Base-by-base conservation (phyloP, 2,329 filamentous ascomycete genomes). In the Acarospora socialis region DNA sequence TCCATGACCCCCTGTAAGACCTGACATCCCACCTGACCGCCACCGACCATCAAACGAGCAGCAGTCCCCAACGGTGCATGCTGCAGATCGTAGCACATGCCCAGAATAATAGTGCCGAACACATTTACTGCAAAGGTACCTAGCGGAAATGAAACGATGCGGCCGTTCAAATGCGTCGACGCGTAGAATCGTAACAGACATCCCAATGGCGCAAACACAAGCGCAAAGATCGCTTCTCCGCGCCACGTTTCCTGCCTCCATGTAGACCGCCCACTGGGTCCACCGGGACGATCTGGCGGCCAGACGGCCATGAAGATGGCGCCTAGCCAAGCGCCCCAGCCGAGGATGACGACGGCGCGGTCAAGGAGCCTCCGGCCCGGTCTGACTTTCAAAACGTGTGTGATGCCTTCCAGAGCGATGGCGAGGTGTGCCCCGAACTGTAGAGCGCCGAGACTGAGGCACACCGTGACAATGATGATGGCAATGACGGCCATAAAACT, bases 51-150 rank as follows among this genome's bases (percentile, higher is more conserved):
- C n/a, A n/a, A n/a, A n/a, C n/a, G n/a, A n/a, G n/a, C n/a, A 0
- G 64, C 67, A 0, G 65, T 66, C 5, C 52, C 45, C 1, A 60
- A 52, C n/a, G 43, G 36, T 1, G 70, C 61, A 46, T 82, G 83
- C 41, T 83, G 80, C 30, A 93, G 57, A 47, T 92, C 80, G 60
- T 71, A 92, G 18, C 73, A 69, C 66, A 83, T 75, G 9, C 72
- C 84, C 30, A 92, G 53, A 10, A 93, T 54, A 0, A 67, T 67
- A 0, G 81, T 84, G 4, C 86, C 87, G 9, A 77, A 51, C 4
- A 92, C 62, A 47, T 95, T 95, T 17, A 79, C 82, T 0, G 61
- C 57, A 46, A 94, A 93, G 0, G 87, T 95, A 2, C 87, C 87
- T 0, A 94, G 53, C 0, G 87, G 87, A 43, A 94, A 94, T 0